These are phyloP conservation scores for Sphaerostilbella broomeana DNA, from an alignment of 2,329 filamentous ascomycete genomes.

Conservation along the genomic window DNA sequence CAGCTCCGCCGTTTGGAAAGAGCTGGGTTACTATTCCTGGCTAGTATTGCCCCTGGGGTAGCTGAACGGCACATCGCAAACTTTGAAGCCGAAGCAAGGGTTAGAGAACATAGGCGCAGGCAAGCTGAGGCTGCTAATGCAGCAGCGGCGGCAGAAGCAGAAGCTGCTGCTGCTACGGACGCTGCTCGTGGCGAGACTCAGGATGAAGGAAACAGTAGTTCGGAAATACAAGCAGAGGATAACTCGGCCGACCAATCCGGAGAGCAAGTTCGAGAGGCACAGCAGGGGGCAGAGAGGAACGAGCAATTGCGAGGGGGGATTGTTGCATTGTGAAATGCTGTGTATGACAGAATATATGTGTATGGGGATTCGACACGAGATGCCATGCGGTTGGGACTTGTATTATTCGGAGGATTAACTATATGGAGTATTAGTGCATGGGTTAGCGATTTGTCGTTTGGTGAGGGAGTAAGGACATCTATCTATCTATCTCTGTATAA, in stretches of 20 bases:
- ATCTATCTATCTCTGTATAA: no score
- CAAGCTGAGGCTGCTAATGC: constrained; percentile 37
- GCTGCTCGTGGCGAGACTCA: constrained; percentile 1
- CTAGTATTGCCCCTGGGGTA: constrained; percentile 59
- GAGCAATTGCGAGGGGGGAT: constrained; percentile 4
- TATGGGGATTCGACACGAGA: no score
- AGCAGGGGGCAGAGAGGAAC: background rate
- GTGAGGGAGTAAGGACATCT: no score
- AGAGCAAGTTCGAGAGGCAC: background rate
- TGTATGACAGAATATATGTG: no score
- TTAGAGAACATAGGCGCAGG: constrained; percentile 35
- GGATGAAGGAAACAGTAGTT: background rate
- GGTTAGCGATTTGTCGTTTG: no score
- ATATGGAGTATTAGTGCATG: no score
- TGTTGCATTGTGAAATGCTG: constrained; percentile 1
- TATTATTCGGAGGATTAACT: no score
- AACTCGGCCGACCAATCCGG: background rate
- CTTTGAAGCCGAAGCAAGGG: constrained; percentile 45
- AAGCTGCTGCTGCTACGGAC: constrained; percentile 3
- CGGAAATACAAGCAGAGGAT: background rate
- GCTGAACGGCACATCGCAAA: constrained; percentile 59
- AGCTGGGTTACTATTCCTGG: constrained; percentile 55
- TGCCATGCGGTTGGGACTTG: no score
- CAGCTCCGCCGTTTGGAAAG: constrained; percentile 51
- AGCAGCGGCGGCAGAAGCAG: constrained; percentile 27